Evolutionary conservation across 78 protist genomes (phyloP).

Genomic region (Kipferlia bialata): DNA sequence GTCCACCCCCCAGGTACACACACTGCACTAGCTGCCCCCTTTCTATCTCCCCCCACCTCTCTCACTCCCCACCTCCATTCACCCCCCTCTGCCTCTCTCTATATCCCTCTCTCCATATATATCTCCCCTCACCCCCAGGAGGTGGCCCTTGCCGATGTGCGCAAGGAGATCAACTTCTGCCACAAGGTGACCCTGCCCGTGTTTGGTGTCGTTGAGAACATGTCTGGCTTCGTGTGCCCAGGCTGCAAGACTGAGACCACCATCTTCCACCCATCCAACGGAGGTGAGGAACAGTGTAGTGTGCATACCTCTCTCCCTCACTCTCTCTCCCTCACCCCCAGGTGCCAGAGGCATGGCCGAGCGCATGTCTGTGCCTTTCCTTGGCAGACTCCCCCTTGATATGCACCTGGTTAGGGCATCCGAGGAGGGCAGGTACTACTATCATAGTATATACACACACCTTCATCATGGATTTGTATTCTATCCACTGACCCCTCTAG

Average conservation of each 20-base stretch:
- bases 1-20: constrained; percentile 96
- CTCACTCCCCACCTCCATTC: no score
- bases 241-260: constrained; percentile 37
- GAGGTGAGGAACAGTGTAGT: no score
- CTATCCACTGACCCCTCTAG: no score
- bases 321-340: no score
- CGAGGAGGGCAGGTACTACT: not conserved
- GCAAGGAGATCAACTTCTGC: constrained; percentile 83
- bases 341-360: constrained; percentile 10
- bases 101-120: no score
- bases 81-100: no score
- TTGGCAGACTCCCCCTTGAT: constrained; percentile 18
- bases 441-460: no score
- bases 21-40: no score
- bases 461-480: no score
- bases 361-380: not conserved
- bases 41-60: no score
- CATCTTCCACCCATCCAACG: not conserved
- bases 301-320: no score
- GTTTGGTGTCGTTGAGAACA: constrained; percentile 96
- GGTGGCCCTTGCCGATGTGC: constrained; percentile 60
- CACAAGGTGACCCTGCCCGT: constrained; percentile 39
- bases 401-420: not conserved
- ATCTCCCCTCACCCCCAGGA: no score
- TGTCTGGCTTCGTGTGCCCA: constrained; percentile 94